A percentile compares a stretch with the other conserved stretches of the same genome.
Conservation (phyloP, 75 land plant genomes). For the Azolla pinnata region DNA sequence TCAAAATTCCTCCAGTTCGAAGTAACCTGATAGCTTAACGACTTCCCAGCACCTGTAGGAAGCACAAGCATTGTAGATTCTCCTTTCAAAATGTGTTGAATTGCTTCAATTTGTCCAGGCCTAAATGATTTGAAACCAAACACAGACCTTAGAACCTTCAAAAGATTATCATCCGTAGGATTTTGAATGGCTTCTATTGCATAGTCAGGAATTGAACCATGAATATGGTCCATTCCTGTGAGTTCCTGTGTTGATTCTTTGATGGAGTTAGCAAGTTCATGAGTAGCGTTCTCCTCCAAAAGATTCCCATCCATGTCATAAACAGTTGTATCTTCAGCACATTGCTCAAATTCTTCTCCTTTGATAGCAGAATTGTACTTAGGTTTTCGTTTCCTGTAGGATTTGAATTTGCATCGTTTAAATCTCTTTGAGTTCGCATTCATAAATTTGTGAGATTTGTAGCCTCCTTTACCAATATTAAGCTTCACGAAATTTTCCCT, state of each 20-base stretch:
- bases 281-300: neutral
- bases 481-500: slow-evolving; percentile 35
- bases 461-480: slow-evolving; percentile 22
- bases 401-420: slow-evolving; percentile 6
- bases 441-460: slow-evolving; percentile 14
- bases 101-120: slow-evolving; percentile 75
- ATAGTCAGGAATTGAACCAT: too few species aligned
- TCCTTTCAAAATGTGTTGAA: slow-evolving; percentile 47
- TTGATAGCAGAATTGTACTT: neutral
- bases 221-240: too few species aligned
- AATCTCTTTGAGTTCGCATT: slow-evolving; percentile 12
- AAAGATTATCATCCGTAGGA: slow-evolving; percentile 58
- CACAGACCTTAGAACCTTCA: slow-evolving; percentile 38
- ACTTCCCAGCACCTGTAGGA: slow-evolving; percentile 96
- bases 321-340: neutral
- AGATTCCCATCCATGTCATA: neutral
- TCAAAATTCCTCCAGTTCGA: too few species aligned
- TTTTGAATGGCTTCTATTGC: slow-evolving; percentile 29
- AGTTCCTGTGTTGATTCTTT: neutral
- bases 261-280: neutral
- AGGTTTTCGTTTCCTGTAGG: neutral
- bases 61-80: slow-evolving; percentile 85
- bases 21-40: slow-evolving; percentile 75
- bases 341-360: neutral
- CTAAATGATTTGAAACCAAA: slow-evolving; percentile 70